phyloP scores from a whole-genome alignment of 208 protist genomes.

The Acanthamoeba lenticulata region DNA sequence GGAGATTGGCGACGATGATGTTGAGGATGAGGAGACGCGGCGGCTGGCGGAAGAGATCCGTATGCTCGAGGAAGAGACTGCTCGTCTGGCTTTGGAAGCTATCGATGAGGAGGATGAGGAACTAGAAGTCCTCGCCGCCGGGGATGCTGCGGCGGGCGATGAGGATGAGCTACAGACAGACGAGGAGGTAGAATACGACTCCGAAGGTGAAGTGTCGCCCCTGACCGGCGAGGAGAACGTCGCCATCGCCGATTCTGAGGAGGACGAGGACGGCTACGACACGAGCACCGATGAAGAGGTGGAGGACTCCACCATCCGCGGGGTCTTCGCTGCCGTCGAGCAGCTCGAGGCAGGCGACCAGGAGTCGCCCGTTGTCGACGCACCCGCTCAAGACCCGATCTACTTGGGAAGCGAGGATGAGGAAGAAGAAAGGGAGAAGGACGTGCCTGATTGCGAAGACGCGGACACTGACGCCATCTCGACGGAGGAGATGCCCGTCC shows the following conservation, averaged over 20 bases:
- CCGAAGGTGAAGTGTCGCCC: no score
- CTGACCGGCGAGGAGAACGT: not conserved
- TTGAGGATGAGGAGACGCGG: constrained; percentile 34
- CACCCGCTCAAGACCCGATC: not conserved
- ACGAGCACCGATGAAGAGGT: no score
- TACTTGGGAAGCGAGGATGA: no score
- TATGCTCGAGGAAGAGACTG: constrained; percentile 39
- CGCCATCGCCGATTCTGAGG: not conserved
- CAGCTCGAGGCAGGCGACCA: not conserved
- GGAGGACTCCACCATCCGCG: not conserved
- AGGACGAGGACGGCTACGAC: not conserved
- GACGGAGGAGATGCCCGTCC: no score
- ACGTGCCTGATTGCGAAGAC: no score
- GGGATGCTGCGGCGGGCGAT: no score
- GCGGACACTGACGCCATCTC: no score
- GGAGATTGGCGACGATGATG: not conserved
- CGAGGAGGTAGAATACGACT: no score
- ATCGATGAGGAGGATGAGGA: not conserved
- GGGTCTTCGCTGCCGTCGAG: not conserved
- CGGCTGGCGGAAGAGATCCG: constrained; percentile 27
- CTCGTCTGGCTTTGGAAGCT: constrained; percentile 37
- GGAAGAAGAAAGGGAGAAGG: no score
- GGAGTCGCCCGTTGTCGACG: not conserved
- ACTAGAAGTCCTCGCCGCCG: no score
- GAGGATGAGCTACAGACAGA: no score